Base-by-base conservation (phyloP, 495 filamentous ascomycete species). In the Gamarada debralockiae region DNA sequence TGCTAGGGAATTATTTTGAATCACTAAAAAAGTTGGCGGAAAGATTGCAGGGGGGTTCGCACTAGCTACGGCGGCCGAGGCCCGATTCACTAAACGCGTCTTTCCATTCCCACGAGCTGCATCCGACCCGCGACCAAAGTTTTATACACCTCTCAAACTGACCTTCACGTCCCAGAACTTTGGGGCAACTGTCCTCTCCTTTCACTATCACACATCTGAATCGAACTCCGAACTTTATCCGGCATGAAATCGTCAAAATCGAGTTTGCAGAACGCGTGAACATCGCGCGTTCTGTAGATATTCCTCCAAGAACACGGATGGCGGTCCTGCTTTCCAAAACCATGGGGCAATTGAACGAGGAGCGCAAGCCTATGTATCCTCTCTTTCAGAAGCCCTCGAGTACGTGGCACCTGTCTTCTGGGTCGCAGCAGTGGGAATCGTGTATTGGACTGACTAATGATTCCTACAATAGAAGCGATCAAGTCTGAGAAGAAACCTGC, bases 291-390 rank as follows among this genome's bases (percentile, higher is more conserved):
- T 50, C 33, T 40, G 14, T 41, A n/a, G n/a, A n/a, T n/a, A 48
- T 20, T 37, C 21, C 25, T 14, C 15, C 14, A 4, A 4, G 27
- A 5, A 14, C 18, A 23, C 44, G 50, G 37, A 64, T 64, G 61
- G 57, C 61, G 37, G 55, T 46, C 17, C 46, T 64, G 21, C 50
- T 52, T 27, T 38, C 51, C 21, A 56, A 37, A 36, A 61, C 50
- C 14, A 60, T 61, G 55, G 58, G 54, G 55, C 57, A 57, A 31
- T 33, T 60, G 39, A 60, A 58, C 44, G 48, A 56, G 50, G 52
- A 55, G 12, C 25, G 48, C 43, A 61, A 45, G 23, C 23, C 33
- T 24, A 44, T 64, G 15, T 59, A 53, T 52, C 55, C 61, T 41
- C 36, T 64, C 1, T 64, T 64, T 43, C 38, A 60, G 23, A 64